Conservation (phyloP, 768 basidiomycete genomes). For the Amanita rubescens region DNA sequence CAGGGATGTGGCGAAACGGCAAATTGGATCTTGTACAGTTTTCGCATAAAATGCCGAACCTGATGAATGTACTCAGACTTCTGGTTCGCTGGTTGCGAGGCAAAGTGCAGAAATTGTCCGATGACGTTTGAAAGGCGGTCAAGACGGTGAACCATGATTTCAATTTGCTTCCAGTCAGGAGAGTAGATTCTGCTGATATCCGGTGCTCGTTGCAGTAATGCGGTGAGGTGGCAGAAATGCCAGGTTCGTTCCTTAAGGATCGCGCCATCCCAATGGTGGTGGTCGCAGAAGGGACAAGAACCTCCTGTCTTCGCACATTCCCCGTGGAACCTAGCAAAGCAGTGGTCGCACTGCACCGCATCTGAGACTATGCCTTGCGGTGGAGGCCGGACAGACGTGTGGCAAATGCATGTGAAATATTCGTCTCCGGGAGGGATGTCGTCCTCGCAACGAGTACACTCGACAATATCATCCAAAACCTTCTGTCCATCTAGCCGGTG, state of each 20-base stretch:
- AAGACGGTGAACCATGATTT: slow-evolving; percentile 71
- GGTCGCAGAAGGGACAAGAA: slow-evolving; percentile 87
- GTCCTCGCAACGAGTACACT: slow-evolving; percentile 68
- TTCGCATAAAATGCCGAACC: slow-evolving; percentile 87
- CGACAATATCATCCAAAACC: slow-evolving; percentile 69
- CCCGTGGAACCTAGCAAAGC: slow-evolving; percentile 80
- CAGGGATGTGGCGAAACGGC: slow-evolving; percentile 77
- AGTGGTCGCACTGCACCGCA: slow-evolving; percentile 88
- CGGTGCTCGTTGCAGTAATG: slow-evolving; percentile 64
- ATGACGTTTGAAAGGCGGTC: slow-evolving; percentile 70
- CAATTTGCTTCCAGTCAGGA: slow-evolving; percentile 71
- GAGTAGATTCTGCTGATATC: slow-evolving; percentile 76
- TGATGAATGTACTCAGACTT: slow-evolving; percentile 72
- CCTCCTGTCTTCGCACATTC: slow-evolving; percentile 83
- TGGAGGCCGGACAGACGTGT: slow-evolving; percentile 69
- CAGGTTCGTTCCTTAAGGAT: slow-evolving; percentile 77
- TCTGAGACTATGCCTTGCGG: slow-evolving; percentile 67
- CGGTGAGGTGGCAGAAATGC: slow-evolving; percentile 77
- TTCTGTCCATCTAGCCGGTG: slow-evolving; percentile 52
- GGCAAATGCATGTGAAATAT: slow-evolving; percentile 83
- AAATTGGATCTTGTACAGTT: slow-evolving; percentile 84
- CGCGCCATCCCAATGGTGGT: slow-evolving; percentile 86
- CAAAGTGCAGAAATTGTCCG: slow-evolving; percentile 73
- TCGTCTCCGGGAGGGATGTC: slow-evolving; percentile 75
- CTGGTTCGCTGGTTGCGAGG: slow-evolving; percentile 62